Evolutionary conservation across 495 filamentous ascomycete species (phyloP), one percentile per base, ranked within the genome.

Genomic region (Bryoglossum gracile): DNA sequence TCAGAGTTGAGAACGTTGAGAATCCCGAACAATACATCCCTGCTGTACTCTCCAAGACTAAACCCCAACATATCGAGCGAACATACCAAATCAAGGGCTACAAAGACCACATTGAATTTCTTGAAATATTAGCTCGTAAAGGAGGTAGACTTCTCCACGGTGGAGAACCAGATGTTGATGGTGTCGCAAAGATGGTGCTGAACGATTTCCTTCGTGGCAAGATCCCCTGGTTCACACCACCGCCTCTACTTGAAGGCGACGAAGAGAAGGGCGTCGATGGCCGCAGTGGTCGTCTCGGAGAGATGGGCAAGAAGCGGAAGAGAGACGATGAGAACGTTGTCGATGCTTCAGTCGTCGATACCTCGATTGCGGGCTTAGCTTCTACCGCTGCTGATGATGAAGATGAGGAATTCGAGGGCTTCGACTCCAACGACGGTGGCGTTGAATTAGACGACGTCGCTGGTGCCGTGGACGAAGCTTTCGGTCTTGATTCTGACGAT

Each of bases 191-290:
- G 66, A 94, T 92, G 79, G 86, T 95, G 0, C 69, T 95, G 57
- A 94, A 95, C 61, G 92, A 98, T 56, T 97, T 97, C 57, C 77
- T 97, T 51, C 68, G 92, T 41, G 92, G 92, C 25, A 96, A 95
- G 65, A 80, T 95, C 16, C 92, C 92, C 5, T 98, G 92, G 92
- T 98, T 86, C 61, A 91, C 86, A 3, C 81, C 86, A 13, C 82
- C 88, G 6, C 92, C 92, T 13, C 62, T 76, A 6, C 61, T 66
- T 22, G 76, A 78, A 54, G 80, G 60, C 38, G 65, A 66, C 8
- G 72, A 69, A 11, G 71, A 75, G 19, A 75, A 69, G 18, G 72
- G 68, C 17, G 69, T 84, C 18, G 81, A 77, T 36, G 75, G 75
- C 2, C 71, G 77, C 17, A 62, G 69, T 21, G 78, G 78, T 8